These are phyloP conservation scores for Phytopythium montanum DNA, from an alignment of 352 stramenopile species.

Conservation along the genomic window DNA sequence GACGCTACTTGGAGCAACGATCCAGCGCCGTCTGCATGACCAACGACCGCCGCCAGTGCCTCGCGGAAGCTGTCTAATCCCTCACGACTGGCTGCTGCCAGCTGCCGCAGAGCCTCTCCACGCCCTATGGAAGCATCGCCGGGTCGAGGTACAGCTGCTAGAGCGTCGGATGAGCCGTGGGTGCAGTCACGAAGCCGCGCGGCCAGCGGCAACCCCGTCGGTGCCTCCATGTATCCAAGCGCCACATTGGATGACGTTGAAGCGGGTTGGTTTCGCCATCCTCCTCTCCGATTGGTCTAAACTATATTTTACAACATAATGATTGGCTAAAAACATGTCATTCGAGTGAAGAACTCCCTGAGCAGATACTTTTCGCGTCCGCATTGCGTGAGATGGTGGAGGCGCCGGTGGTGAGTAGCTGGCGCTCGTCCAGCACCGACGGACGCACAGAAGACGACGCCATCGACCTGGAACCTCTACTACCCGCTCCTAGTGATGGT, in stretches of 20 bases:
- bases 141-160: not conserved
- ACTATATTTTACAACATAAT: not conserved
- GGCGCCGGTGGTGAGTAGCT: not conserved
- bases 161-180: not conserved
- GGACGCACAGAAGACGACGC: slow-evolving; percentile 1
- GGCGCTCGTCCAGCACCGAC: not conserved
- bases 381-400: not conserved
- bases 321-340: not conserved
- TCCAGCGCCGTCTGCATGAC: not conserved
- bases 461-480: slow-evolving; percentile 20
- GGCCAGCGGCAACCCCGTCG: not conserved
- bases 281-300: not conserved
- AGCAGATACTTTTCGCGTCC: not conserved
- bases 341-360: not conserved
- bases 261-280: not conserved
- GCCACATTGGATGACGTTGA: not conserved
- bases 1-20: not conserved
- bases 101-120: not conserved
- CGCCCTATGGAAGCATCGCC: not conserved
- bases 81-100: not conserved
- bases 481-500: slow-evolving; percentile 2
- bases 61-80: not conserved
- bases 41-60: not conserved
- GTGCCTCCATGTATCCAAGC: not conserved
- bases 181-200: not conserved